Evolutionary conservation across 352 stramenopile species (phyloP), one percentile per base, ranked within the genome.

Genomic region (Globisporangium radiosum): DNA sequence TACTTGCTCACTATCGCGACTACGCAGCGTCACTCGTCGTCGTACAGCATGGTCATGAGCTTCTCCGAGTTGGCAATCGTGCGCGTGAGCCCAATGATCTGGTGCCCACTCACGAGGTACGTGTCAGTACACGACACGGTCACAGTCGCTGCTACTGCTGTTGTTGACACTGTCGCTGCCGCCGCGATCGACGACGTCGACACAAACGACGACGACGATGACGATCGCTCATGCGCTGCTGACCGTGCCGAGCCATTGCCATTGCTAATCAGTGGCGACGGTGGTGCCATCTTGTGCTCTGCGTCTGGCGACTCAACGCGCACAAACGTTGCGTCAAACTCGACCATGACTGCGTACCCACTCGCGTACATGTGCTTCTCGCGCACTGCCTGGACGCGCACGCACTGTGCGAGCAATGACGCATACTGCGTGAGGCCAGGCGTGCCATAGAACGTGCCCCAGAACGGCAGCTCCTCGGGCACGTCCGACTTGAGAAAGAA

Each of bases 41-140:
- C 37, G 17, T 25, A 49, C 36, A 64, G 47, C 43, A 65, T 57
- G 47, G 54, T 19, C 36, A 92, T 57, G 19, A 92, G 68, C 59
- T 92, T 92, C 57, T 92, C 81, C 10, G 78, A 89, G 54, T 90
- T 80, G 7, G 75, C 83, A 50, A 92, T 90, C 13, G 83, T 90
- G 36, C 83, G 73, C n/a, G 83, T 92, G 43, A 92, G 68, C 0
- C 75, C 76, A 54, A 90, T 87, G 56, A 92, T 85, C 49, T 87
- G 73, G 54, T 85, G 84, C 4, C 74, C 72, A 55, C 67, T 88
- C 62, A 92, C 72, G 64, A 88, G 58, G 50, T 90, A 92, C 39
- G 81, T 90, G 55, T 92, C 83, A 0, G 78, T 90, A 50, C 82
- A 92, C 33, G 76, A 73, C 33, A 79, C 89, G 3, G 69, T 87